Conservation (phyloP, 768 basidiomycete species). For the Lentinula raphanica region DNA sequence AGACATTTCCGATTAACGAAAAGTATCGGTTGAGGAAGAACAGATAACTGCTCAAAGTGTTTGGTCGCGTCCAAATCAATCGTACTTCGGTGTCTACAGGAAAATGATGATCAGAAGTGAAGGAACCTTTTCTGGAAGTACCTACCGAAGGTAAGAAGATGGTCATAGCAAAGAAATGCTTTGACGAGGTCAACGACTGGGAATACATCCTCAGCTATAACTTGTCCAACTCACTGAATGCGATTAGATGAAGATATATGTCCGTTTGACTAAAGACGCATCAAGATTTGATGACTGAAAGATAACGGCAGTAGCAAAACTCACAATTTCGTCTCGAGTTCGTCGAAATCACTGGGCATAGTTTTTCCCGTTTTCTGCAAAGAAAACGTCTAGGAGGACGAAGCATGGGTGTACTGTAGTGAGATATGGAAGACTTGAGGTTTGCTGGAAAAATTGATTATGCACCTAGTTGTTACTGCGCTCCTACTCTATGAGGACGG, state of each 20-base stretch:
- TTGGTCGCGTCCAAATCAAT: constrained; percentile 40
- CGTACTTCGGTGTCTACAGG: constrained; percentile 32
- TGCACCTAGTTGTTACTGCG: background rate
- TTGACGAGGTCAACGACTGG: background rate
- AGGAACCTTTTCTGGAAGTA: background rate
- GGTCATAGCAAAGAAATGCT: constrained; percentile 37
- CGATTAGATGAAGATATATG: background rate
- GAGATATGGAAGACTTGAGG: no score
- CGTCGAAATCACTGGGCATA: background rate
- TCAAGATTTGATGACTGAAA: background rate
- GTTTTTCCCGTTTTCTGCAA: background rate
- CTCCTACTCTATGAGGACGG: background rate
- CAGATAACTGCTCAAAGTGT: constrained; percentile 31
- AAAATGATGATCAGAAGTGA: background rate
- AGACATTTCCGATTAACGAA: constrained; percentile 34
- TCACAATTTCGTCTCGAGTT: background rate
- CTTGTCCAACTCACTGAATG: background rate
- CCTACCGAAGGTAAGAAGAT: constrained; percentile 31
- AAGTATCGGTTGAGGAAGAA: constrained; percentile 50
- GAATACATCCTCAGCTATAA: background rate
- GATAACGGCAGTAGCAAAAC: background rate
- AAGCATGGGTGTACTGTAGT: no score
- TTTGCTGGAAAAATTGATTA: background rate
- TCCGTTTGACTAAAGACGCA: background rate
- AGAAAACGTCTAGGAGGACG: background rate